Base-by-base conservation (phyloP, 352 stramenopile genomes). In the Poterioochromonas sp. region DNA sequence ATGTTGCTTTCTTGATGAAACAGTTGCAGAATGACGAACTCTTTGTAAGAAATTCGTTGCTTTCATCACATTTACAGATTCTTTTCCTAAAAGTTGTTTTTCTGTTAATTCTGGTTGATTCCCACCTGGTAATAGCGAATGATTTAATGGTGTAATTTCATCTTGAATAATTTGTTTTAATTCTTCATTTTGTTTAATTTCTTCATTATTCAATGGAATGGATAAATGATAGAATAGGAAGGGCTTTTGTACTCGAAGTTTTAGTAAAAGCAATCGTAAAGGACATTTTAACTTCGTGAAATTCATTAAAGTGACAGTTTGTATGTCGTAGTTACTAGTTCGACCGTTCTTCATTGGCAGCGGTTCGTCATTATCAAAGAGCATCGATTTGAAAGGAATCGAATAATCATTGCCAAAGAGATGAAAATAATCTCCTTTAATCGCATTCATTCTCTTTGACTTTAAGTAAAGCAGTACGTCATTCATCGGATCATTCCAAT, bases 401-500 rank as follows among this genome's bases (percentile, higher is more conserved):
- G 47, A 15, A 26, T 58, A 58, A 26, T 58, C 47, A 15, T 26
- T 26, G 47, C 47, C 47, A 26, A 26, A 58, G 15, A 58, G 29
- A 70, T 35, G 62, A n/a, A 43, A 43, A 15, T 43, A 15, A n/a
- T 35, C 29, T 15, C 29, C 29, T 70, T 70, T 12, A 43, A 15
- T 11, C 8, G 41, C 41, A 29, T 37, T 11, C 37, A 11, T 29
- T 63, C 41, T 8, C 53, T 78, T 78, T 1, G 71, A 26, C 20
- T 41, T 41, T 15, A 34, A 22, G 43, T 65, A 69, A 8, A 78
- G 29, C 43, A 78, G 26, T 11, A 1, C 0, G 12, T 68, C 71
- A 37, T 78, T 78, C 2, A 8, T 12, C 12, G 71, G 71, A 29
- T 78, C 44, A 53, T 78, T 78, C 12, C 40, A 1, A 53, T 78